phyloP scores from a whole-genome alignment of 768 basidiomycete species.

The Suillus alpinus region DNA sequence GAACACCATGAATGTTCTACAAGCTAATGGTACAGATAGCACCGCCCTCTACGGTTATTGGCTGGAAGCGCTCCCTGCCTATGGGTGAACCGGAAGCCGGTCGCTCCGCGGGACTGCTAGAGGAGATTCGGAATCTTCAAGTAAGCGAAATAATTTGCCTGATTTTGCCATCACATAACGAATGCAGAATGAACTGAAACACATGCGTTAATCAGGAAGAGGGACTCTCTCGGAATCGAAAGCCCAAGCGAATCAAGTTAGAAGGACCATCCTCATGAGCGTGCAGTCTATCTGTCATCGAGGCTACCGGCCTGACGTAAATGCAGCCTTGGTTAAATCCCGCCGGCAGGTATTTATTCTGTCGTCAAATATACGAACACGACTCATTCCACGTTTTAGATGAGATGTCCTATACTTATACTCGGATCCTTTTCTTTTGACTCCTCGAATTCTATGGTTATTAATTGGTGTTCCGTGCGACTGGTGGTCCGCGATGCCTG shows the following conservation, averaged over 20 bases:
- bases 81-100: not conserved
- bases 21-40: not conserved
- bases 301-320: not conserved
- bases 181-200: conserved; percentile 16
- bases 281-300: not conserved
- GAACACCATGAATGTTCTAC: not conserved
- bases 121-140: not conserved
- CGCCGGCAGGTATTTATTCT: not conserved
- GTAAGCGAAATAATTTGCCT: not conserved
- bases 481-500: not conserved
- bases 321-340: not conserved
- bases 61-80: not conserved
- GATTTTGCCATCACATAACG: not conserved
- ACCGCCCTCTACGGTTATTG: not conserved
- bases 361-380: not conserved
- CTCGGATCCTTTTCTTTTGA: not conserved
- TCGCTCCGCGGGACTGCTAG: not conserved
- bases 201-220: conserved; percentile 7
- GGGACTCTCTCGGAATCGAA: conserved; percentile 4
- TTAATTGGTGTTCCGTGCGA: not conserved
- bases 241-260: conserved; percentile 18
- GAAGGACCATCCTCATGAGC: not conserved
- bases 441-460: not conserved
- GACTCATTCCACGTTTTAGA: not conserved
- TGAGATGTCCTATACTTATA: not conserved